Evolutionary conservation across 805 yeast species (phyloP), one percentile per base, ranked within the genome.

Genomic region (Nakazawaea ishiwadae): DNA sequence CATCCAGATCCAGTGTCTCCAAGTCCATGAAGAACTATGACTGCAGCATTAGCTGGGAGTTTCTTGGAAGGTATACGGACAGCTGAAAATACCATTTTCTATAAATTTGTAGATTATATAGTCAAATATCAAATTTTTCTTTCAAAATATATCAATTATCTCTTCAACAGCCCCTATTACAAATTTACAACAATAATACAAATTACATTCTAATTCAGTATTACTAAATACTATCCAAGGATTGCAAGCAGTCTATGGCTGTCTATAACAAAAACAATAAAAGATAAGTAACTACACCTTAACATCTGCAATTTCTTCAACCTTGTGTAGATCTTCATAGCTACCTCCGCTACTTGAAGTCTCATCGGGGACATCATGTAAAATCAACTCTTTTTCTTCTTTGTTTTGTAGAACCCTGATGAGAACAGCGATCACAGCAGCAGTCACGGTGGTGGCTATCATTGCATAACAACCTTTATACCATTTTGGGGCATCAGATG

Each of bases 1-100:
- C 96, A 91, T 1, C 97, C 97, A 14, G 71, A 69, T 4, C 96
- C 97, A 0, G 87, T 60, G 59, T 91, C 98, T 8, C 99, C 99
- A 14, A 91, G 68, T 0, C 99, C 98, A 58, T 93, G 98, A 41
- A 87, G 56, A 45, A 90, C 72, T 17, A 90, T 84, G 26, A 89
- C 65, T 1, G 89, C 79, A 1, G 86, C 82, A 1, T 79, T 66
- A 5, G 81, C 74, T 1, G 65, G 62, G 12, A 37, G 20, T 7
- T 47, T 47, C 15, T 59, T 62, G 4, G 75, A 68, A 7, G 72
- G 60, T 12, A 69, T 52, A 33, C 71, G 56, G 2, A 69, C 48
- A 0, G 66, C 65, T 5, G 62, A 52, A 26, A 39, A 26, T 10
- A 44, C 40, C 55, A 48, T 50, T 33, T 31, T n/a, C n/a, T n/a